phyloP scores from a whole-genome alignment of 805 yeast species.

The Ogataea minuta region DNA sequence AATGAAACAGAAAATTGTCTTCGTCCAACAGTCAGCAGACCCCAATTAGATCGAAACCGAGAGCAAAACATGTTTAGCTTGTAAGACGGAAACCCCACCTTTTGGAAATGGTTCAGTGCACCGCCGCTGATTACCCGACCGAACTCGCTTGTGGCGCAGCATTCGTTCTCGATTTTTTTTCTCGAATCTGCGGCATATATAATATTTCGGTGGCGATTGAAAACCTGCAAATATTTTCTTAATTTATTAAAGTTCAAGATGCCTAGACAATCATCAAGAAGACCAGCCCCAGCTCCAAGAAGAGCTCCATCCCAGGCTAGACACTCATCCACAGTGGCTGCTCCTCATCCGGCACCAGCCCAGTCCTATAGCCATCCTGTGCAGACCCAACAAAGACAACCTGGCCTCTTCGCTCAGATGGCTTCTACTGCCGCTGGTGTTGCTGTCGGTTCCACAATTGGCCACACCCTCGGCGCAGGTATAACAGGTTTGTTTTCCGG shows the following conservation, averaged over 20 bases:
- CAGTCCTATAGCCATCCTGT: conserved; percentile 44
- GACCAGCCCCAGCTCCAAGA: conserved; percentile 42
- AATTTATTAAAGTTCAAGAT: conserved; percentile 16
- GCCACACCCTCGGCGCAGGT: conserved; percentile 96
- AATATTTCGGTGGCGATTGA: conserved; percentile 12
- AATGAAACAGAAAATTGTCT: neutral
- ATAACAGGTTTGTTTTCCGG: conserved; percentile 87
- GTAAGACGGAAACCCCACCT: conserved; percentile 9
- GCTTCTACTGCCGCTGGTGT: conserved; percentile 99
- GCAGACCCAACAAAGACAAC: conserved; percentile 57
- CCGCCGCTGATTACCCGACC: conserved; percentile 4
- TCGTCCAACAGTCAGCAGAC: neutral
- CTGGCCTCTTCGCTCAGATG: conserved; percentile 95
- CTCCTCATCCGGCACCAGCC: conserved; percentile 50
- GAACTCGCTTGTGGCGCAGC: neutral
- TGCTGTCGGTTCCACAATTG: conserved; percentile 96
- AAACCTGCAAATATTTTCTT: conserved; percentile 5
- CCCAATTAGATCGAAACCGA: conserved; percentile 1
- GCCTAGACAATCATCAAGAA: conserved; percentile 39
- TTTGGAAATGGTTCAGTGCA: neutral
- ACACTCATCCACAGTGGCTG: conserved; percentile 77
- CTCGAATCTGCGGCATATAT: conserved; percentile 6
- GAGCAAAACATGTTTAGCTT: conserved; percentile 10
- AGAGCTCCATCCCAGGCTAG: conserved; percentile 47
- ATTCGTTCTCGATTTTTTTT: conserved; percentile 1